Conservation (phyloP, 805 yeast species). For the Metschnikowia amazonensis region DNA sequence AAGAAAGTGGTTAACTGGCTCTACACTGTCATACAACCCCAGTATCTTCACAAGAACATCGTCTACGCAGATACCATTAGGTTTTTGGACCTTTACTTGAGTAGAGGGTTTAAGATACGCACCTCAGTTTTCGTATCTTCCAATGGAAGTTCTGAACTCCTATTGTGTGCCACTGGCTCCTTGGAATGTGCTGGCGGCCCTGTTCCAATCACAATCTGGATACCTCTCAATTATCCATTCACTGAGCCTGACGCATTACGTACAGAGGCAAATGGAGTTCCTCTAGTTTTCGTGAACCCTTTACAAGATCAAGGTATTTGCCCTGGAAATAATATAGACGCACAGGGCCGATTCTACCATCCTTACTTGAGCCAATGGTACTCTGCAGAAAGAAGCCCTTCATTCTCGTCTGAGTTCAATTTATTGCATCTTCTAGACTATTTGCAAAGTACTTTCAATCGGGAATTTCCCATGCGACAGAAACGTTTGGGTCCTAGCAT, state of each 20-base stretch:
- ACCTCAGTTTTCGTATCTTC: conserved; percentile 54
- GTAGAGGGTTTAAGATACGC: conserved; percentile 54
- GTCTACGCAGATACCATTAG: conserved; percentile 61
- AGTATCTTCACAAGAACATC: conserved; percentile 55
- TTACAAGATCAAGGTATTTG: conserved; percentile 44
- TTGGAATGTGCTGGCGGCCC: conserved; percentile 26
- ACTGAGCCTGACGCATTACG: conserved; percentile 7
- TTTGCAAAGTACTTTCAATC: conserved; percentile 34
- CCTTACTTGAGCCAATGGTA: conserved; percentile 65
- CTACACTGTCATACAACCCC: conserved; percentile 41
- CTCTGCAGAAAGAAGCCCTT: conserved; percentile 5
- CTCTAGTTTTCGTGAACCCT: conserved; percentile 61
- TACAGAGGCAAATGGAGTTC: conserved; percentile 41
- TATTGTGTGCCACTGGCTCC: conserved; percentile 63
- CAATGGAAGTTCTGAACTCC: conserved; percentile 55
- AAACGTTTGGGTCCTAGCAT: conserved; percentile 25
- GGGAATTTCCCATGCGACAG: conserved; percentile 30
- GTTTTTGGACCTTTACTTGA: conserved; percentile 46
- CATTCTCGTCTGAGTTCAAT: conserved; percentile 18
- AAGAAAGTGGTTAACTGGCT: conserved; percentile 38
- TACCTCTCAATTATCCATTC: conserved; percentile 70
- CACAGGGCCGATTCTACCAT: conserved; percentile 67
- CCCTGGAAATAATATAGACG: conserved; percentile 65
- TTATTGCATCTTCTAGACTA: conserved; percentile 30
- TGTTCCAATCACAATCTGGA: conserved; percentile 67